phyloP scores from a whole-genome alignment of 495 filamentous ascomycete species.

The Neurospora sp. region DNA sequence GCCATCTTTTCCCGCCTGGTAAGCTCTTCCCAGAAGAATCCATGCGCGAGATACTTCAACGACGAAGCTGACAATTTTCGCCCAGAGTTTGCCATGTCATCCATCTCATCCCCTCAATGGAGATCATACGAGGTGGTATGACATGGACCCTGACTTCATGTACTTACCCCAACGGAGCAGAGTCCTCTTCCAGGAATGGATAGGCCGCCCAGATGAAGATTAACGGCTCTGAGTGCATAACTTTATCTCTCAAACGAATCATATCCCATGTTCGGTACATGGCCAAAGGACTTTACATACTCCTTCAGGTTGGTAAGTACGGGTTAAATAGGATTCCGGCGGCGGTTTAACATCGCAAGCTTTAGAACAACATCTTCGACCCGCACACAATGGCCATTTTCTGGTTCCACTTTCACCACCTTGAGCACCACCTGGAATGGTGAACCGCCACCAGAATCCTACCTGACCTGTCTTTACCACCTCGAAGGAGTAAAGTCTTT shows the following conservation, averaged over 20 bases:
- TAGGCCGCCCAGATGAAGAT: neutral
- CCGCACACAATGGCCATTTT: no score
- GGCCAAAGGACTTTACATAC: neutral
- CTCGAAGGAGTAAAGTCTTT: no score
- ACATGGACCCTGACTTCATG: neutral
- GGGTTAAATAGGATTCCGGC: neutral
- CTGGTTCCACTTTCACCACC: no score
- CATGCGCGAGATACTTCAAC: neutral
- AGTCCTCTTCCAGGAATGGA: neutral
- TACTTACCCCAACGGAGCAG: neutral
- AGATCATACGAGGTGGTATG: neutral
- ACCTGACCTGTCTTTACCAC: no score
- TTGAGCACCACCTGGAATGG: no score
- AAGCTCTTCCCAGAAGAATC: neutral
- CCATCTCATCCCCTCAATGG: neutral
- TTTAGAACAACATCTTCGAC: no score
- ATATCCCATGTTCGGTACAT: neutral
- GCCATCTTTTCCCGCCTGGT: neutral
- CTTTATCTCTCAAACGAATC: neutral
- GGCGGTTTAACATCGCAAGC: neutral
- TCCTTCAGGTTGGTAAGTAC: neutral
- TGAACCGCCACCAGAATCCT: no score
- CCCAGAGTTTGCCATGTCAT: neutral
- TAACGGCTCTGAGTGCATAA: neutral
- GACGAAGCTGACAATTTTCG: neutral